Percentiles rank a stretch among this genome's conserved stretches.
Conservation (phyloP, 129 eudicot genomes). For the Artemisia tridentata region DNA sequence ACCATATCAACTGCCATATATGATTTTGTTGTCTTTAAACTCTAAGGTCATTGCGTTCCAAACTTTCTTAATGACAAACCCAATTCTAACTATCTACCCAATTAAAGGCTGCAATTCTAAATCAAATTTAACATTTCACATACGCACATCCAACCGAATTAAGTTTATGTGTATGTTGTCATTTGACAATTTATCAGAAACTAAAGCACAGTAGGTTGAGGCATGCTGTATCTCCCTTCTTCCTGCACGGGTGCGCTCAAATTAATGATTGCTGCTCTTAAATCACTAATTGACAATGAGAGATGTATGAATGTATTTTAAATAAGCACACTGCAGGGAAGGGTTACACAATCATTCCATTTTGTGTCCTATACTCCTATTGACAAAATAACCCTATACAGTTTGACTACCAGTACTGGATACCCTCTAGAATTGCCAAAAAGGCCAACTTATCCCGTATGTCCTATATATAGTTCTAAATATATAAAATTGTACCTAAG, state of each 20-base stretch:
- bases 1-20: constrained; percentile 2
- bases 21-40: constrained; percentile 15
- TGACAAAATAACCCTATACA: background rate
- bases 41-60: background rate
- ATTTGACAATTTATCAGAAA: constrained; percentile 1
- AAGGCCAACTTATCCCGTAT: too few species aligned
- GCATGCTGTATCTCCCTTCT: constrained; percentile 6
- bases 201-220: constrained; percentile 6
- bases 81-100: background rate
- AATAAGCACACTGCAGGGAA: background rate
- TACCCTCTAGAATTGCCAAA: too few species aligned
- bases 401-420: background rate
- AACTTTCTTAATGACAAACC: background rate
- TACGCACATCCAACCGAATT: background rate
- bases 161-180: constrained; percentile 1
- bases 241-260: constrained; percentile 8
- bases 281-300: background rate
- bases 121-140: background rate
- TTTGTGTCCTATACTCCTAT: constrained; percentile 6
- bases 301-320: constrained; percentile 1
- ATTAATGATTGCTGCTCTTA: background rate
- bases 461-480: too few species aligned
- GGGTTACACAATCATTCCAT: constrained; percentile 16
- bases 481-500: too few species aligned
- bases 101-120: background rate